phyloP scores from a whole-genome alignment of 2,329 filamentous ascomycete species.

The Gaeumannomyces tritici region DNA sequence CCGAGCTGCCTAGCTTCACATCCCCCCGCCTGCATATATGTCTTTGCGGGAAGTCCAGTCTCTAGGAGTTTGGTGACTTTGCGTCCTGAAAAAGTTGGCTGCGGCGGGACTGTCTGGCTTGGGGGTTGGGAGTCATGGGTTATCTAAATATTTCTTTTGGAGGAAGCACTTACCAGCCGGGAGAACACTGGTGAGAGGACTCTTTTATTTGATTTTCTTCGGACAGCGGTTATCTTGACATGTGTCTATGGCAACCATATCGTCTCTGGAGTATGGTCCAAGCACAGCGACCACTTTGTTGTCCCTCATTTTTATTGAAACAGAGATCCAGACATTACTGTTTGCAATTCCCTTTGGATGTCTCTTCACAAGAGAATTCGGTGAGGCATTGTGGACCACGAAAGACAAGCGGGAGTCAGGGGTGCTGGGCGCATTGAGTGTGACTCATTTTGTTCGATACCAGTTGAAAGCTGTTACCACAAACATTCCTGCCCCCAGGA shows the following conservation, averaged over 20 bases:
- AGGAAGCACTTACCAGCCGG: neutral
- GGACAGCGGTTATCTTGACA: neutral
- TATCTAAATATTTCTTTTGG: neutral
- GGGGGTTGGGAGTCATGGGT: neutral
- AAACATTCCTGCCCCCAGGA: too few relatives aligned
- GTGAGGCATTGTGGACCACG: too few relatives aligned
- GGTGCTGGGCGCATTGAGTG: too few relatives aligned
- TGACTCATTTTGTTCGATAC: too few relatives aligned
- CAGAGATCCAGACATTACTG: too few relatives aligned
- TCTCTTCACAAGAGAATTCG: neutral
- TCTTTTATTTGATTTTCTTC: neutral
- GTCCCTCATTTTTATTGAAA: neutral
- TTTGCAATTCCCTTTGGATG: too few relatives aligned
- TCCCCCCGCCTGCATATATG: neutral
- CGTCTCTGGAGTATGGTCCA: neutral
- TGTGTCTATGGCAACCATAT: too few relatives aligned
- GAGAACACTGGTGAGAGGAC: neutral
- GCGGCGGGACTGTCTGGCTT: neutral
- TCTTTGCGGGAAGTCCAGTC: neutral
- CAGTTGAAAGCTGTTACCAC: too few relatives aligned
- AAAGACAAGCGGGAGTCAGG: too few relatives aligned
- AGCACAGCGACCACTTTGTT: neutral
- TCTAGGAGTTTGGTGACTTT: neutral
- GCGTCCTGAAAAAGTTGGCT: neutral
- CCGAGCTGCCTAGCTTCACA: neutral